Base-by-base conservation (phyloP, 345 rosid species). In the Lagerstroemia speciosa region DNA sequence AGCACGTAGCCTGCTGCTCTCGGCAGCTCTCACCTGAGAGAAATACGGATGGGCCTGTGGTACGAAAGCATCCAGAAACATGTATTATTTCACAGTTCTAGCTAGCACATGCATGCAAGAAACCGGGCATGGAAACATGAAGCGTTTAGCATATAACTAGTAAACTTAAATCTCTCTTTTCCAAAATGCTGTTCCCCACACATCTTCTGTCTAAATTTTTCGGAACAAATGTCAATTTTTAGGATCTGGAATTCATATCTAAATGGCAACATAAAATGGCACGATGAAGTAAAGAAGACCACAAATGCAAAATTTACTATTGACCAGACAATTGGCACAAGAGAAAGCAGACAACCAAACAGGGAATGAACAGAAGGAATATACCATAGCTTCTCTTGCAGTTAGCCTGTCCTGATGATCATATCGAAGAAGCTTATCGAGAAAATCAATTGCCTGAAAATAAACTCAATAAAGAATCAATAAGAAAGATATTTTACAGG, bases 361-460 rank as follows among this genome's bases (percentile, higher is more conserved):
- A 58, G n/a, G 55, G n/a, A n/a, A 29, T 31, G 17, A 50, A 22
- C 17, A 11, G 71, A 41, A 69, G 69, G 38, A 55, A 53, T 65
- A 69, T 80, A 94, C 99, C 99, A 88, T 91, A 60, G 98, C 99
- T 82, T 94, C 98, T 77, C 68, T 85, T 48, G 99, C 98, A 69
- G 98, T 94, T 72, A 88, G 75, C 77, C 99, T 84, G 73, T 91
- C 98, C 74, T 89, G 93, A 78, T 94, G 99, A 77, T 94, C 97
- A 73, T 91, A 91, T 22, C 89, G 82, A 45, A 91, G 97, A 58
- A 91, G 91, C 78, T 85, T 84, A 76, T 91, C 93, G 43, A 94
- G 96, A 79, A 89, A 94, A 85, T 91, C 98, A 74, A 91, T 84
- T 33, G 97, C 93, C 99, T 94, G 79, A 74, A 77, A 8, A 20